phyloP scores from a whole-genome alignment of 1,139 yeast genomes.

The Blastobotrys petasosporus region DNA sequence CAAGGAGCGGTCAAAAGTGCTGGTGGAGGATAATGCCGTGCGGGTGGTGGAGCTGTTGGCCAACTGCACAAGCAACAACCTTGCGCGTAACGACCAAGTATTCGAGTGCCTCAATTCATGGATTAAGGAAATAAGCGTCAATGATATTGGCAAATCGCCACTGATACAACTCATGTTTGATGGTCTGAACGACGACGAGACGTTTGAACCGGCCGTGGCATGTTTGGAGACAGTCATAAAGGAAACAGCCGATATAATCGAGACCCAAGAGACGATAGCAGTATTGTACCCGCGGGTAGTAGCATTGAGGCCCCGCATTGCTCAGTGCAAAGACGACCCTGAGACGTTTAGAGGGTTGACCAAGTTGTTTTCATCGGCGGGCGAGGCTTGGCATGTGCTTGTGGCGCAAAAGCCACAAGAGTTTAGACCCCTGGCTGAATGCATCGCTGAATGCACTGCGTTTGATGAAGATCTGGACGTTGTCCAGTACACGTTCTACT shows the following conservation, averaged over 20 bases:
- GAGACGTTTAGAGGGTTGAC: slow-evolving; percentile 70
- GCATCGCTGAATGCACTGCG: slow-evolving; percentile 56
- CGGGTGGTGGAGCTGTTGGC: slow-evolving; percentile 56
- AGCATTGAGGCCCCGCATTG: slow-evolving; percentile 49
- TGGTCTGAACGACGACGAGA: slow-evolving; percentile 56
- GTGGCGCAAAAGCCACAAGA: slow-evolving; percentile 68
- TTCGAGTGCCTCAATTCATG: slow-evolving; percentile 81
- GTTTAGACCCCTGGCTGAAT: slow-evolving; percentile 71
- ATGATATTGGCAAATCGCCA: slow-evolving; percentile 56
- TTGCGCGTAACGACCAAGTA: slow-evolving; percentile 36
- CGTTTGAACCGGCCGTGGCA: slow-evolving; percentile 84
- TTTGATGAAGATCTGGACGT: slow-evolving; percentile 79
- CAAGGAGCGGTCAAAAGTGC: slow-evolving; percentile 51
- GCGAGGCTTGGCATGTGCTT: slow-evolving; percentile 90
- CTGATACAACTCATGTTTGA: slow-evolving; percentile 63
- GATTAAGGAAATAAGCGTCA: slow-evolving; percentile 65
- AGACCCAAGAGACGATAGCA: slow-evolving; percentile 48
- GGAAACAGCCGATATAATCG: slow-evolving; percentile 69
- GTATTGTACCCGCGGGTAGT: slow-evolving; percentile 66
- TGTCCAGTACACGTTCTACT: slow-evolving; percentile 83
- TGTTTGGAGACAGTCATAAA: slow-evolving; percentile 72
- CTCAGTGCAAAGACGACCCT: slow-evolving; percentile 50
- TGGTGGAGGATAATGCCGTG: slow-evolving; percentile 63
- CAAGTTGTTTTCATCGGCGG: slow-evolving; percentile 82
- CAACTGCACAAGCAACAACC: slow-evolving; percentile 34